Percentiles rank a stretch among this genome's conserved stretches.
Evolutionary conservation across 257 asterid species (phyloP).

Genomic region (Fraxinus excelsior): DNA sequence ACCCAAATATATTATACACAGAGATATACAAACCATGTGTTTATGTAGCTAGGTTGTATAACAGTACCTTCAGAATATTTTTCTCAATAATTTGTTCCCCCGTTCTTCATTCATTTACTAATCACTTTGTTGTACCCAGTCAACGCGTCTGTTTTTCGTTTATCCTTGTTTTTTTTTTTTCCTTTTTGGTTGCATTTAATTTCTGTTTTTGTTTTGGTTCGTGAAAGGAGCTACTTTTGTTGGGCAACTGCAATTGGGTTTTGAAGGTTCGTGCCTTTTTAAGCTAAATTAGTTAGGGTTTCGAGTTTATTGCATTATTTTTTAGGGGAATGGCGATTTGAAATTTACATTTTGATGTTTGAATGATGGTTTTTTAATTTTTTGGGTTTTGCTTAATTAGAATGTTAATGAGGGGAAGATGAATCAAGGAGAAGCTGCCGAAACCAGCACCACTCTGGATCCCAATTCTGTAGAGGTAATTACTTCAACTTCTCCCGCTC

Average conservation of each 20-base stretch:
- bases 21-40: not conserved
- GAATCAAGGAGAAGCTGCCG: slow-evolving; percentile 74
- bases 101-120: not conserved
- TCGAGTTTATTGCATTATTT: slow-evolving; percentile 21
- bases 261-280: slow-evolving; percentile 27
- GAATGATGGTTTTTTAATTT: not conserved
- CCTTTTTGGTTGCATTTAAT: not conserved
- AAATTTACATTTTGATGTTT: slow-evolving; percentile 4
- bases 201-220: not conserved
- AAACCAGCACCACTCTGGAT: slow-evolving; percentile 42
- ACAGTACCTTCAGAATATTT: not conserved
- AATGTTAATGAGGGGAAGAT: slow-evolving; percentile 47
- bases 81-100: not conserved
- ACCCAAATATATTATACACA: not conserved
- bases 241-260: slow-evolving; percentile 20
- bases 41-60: not conserved
- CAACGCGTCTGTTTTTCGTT: not conserved
- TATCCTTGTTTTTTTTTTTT: not conserved
- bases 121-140: not conserved
- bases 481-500: not conserved
- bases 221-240: not conserved
- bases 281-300: slow-evolving; percentile 39
- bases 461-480: slow-evolving; percentile 67
- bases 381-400: slow-evolving; percentile 25
- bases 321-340: slow-evolving; percentile 5